phyloP scores from a whole-genome alignment of 2,329 filamentous ascomycete genomes.

The Penicillium italicum region DNA sequence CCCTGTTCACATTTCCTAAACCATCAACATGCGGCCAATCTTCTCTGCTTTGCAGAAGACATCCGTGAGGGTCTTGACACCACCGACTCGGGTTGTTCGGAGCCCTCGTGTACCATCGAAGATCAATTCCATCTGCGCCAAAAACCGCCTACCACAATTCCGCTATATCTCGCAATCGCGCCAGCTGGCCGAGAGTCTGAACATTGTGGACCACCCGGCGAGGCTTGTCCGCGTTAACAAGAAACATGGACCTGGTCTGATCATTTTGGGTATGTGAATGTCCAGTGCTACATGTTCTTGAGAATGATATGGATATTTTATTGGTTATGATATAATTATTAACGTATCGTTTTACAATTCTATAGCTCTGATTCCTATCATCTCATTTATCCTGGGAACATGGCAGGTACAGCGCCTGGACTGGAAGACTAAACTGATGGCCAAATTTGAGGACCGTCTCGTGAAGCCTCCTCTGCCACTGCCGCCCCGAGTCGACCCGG shows the following conservation, averaged over 20 bases:
- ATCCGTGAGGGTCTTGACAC: constrained; percentile 21
- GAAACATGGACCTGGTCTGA: constrained; percentile 74
- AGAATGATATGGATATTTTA: not conserved
- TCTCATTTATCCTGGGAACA: constrained; percentile 82
- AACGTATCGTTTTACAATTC: not conserved
- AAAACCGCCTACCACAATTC: constrained; percentile 38
- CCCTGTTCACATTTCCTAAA: not conserved
- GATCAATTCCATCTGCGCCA: constrained; percentile 33
- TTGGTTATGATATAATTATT: not conserved
- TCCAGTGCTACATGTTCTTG: not conserved
- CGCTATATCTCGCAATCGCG: constrained; percentile 48
- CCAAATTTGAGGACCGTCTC: constrained; percentile 86
- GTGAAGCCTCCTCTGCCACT: constrained; percentile 80
- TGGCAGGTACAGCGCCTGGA: constrained; percentile 93
- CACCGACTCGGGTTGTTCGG: constrained; percentile 21
- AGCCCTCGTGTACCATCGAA: constrained; percentile 20
- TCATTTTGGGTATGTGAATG: constrained; percentile 62
- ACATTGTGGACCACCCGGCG: constrained; percentile 81
- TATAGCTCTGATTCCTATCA: constrained; percentile 77
- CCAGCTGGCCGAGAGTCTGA: constrained; percentile 65
- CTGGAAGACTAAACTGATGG: constrained; percentile 91
- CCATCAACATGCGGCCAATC: constrained; percentile 27
- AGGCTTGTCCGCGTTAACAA: constrained; percentile 71
- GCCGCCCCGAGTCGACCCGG: constrained; percentile 75
- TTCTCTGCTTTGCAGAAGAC: constrained; percentile 28